phyloP scores from a whole-genome alignment of 768 basidiomycete genomes.

The Crucibulum laeve region DNA sequence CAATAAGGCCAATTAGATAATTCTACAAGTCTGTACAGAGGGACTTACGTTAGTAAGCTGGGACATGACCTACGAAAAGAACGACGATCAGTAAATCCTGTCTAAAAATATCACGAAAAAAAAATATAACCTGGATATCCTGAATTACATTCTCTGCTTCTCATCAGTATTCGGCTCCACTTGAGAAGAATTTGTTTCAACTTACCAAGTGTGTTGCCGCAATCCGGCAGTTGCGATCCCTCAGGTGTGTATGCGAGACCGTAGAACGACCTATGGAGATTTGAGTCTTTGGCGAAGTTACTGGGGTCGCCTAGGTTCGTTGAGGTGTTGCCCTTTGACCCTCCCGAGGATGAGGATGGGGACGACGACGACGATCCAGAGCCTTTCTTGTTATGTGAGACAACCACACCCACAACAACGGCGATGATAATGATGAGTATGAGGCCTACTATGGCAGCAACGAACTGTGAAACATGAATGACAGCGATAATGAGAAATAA shows the following conservation, averaged over 20 bases:
- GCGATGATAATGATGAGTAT: conserved; percentile 43
- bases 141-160: conserved; percentile 51
- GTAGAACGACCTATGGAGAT: conserved; percentile 73
- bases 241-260: conserved; percentile 85
- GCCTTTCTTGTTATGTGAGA: conserved; percentile 34
- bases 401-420: conserved; percentile 54
- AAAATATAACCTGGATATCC: conserved; percentile 58
- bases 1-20: conserved; percentile 4
- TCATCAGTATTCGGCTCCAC: neutral
- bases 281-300: conserved; percentile 65
- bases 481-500: conserved; percentile 44
- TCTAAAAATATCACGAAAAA: neutral
- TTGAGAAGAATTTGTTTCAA: conserved; percentile 3
- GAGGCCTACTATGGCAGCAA: too few species aligned
- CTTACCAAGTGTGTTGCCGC: conserved; percentile 49
- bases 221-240: conserved; percentile 67
- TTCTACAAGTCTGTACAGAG: conserved; percentile 1
- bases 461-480: conserved; percentile 25
- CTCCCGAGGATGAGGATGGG: neutral
- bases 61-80: conserved; percentile 57
- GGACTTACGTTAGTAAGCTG: conserved; percentile 67
- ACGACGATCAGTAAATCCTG: conserved; percentile 11
- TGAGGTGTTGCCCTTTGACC: neutral
- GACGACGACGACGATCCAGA: conserved; percentile 6
- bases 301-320: conserved; percentile 65